Base-by-base conservation (phyloP, 768 basidiomycete species). In the Russula virescens region DNA sequence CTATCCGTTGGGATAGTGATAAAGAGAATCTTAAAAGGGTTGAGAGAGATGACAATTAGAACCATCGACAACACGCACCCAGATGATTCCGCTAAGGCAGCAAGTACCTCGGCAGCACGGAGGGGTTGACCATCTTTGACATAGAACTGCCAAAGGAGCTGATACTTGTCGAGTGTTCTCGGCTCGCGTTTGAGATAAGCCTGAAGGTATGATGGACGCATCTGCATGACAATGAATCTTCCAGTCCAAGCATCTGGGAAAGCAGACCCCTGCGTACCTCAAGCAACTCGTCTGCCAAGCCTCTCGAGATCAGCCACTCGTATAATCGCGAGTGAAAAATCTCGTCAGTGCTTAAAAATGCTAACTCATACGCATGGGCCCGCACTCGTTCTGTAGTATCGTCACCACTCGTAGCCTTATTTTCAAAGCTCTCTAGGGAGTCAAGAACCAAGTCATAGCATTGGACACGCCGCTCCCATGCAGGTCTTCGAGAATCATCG, bases 111-210 rank as follows among this genome's bases (percentile, higher is more conserved):
- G 1, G 97, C 95, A 2, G 97, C 96, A 48, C 89, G 82, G 50
- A 94, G 73, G 35, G 89, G 89, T 67, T 94, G 89, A 1, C 89
- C 88, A 68, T 91, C 88, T 69, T 96, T 91, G 56, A 96, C 94
- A 70, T 97, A 96, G 75, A 92, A 98, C 69, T 98, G 92, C 97
- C 97, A 98, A 2, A 98, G 77, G 1, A 99, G 76, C 69, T 98
- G 91, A 69, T 82, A 86, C 71, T 94, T 94, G 66, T 89, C 82
- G 18, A 89, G 85, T 0, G 87, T 88, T 1, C 81, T 75, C 21
- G 94, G 94, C 60, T 92, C 89, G 56, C 90, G 83, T 66, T 82
- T 81, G 31, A 98, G 83, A 75, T 95, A 92, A 5, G 86, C 84
- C 73, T 97, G 96, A 52, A 98, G 83, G 75, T 88, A 97, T 19